phyloP scores from a whole-genome alignment of 805 yeast genomes.

The Suhomyces emberorum region DNA sequence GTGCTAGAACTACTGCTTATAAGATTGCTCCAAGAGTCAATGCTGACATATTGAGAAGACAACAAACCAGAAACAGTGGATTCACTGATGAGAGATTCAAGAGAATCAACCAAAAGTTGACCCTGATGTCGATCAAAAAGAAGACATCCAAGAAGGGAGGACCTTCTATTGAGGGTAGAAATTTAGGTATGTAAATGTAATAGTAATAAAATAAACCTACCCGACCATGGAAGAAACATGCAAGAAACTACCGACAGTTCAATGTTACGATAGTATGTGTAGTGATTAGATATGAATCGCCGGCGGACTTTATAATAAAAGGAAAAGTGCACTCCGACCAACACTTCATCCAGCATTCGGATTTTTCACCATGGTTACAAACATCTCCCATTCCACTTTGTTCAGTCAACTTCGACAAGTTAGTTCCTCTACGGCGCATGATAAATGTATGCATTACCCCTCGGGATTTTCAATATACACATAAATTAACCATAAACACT shows the following conservation, averaged over 20 bases:
- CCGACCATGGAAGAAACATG: too few relatives aligned
- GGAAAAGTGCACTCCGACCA: too few relatives aligned
- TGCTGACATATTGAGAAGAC: slow-evolving; percentile 44
- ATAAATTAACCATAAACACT: slow-evolving; percentile 10
- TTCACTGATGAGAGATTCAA: slow-evolving; percentile 74
- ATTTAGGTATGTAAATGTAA: slow-evolving; percentile 34
- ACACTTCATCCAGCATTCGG: too few relatives aligned
- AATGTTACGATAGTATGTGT: too few relatives aligned
- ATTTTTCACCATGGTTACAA: too few relatives aligned
- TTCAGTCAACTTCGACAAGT: too few relatives aligned
- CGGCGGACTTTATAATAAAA: too few relatives aligned
- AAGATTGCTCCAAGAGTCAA: slow-evolving; percentile 84
- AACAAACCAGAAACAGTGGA: slow-evolving; percentile 45
- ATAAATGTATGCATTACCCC: slow-evolving; percentile 17
- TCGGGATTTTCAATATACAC: slow-evolving; percentile 18
- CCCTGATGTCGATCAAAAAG: slow-evolving; percentile 46
- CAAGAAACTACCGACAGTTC: too few relatives aligned
- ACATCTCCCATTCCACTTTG: too few relatives aligned
- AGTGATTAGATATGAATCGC: too few relatives aligned
- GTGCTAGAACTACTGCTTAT: slow-evolving; percentile 82
- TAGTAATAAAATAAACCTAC: too few relatives aligned
- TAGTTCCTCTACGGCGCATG: neutral
- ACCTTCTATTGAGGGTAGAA: slow-evolving; percentile 76
- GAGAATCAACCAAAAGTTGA: slow-evolving; percentile 62
- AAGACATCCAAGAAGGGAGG: slow-evolving; percentile 59